Conservation (phyloP, 306 rosid species). For the Castanea mollissima region DNA sequence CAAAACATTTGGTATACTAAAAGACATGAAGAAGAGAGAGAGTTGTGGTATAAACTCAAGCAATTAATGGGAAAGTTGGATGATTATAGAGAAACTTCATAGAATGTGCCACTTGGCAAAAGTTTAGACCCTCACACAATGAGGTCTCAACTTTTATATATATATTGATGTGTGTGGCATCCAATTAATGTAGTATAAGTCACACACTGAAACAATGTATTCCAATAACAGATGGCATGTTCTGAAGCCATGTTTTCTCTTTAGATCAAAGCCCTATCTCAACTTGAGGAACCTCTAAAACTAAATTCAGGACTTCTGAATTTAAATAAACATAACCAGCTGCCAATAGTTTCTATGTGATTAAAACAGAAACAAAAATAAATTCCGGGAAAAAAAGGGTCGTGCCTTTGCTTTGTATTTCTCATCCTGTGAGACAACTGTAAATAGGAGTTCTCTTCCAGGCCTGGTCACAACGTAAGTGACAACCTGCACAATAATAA, state of each 20-base stretch:
- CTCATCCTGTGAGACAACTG: slow-evolving; percentile 96
- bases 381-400: not conserved
- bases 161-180: not conserved
- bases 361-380: not conserved
- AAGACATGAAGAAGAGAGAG: too few relatives aligned
- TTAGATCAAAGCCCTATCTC: not conserved
- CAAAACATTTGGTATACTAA: too few relatives aligned
- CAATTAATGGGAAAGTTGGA: too few relatives aligned
- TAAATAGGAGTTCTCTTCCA: slow-evolving; percentile 87
- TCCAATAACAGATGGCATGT: too few relatives aligned
- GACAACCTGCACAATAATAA: slow-evolving; percentile 60
- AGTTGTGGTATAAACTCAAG: too few relatives aligned
- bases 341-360: not conserved
- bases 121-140: too few relatives aligned
- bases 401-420: slow-evolving; percentile 94
- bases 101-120: too few relatives aligned
- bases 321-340: not conserved
- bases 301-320: not conserved
- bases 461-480: slow-evolving; percentile 93
- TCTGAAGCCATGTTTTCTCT: not conserved
- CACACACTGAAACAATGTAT: not conserved
- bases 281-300: not conserved
- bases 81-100: too few relatives aligned
- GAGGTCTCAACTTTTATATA: too few relatives aligned
- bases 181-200: slow-evolving; percentile 10